These are phyloP conservation scores for Microbotryum saponariae DNA, from an alignment of 1,284 basidiomycete genomes.

Conservation along the genomic window DNA sequence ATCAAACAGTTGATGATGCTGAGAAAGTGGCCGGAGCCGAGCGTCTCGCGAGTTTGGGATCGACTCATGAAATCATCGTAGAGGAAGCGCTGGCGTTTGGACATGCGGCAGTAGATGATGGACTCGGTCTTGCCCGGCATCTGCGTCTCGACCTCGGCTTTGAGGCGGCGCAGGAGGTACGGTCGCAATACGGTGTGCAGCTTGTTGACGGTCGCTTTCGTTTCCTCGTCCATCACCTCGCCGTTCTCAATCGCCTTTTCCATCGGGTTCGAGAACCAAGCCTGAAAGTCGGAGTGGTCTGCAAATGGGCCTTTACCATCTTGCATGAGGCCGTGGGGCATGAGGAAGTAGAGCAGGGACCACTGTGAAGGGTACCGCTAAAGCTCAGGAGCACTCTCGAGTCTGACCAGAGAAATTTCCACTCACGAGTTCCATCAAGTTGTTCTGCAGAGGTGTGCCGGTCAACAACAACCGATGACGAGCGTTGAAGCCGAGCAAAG, in stretches of 20 bases:
- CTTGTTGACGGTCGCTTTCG: constrained; percentile 74
- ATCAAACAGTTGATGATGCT: constrained; percentile 91
- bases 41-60: constrained; percentile 74
- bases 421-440: constrained; percentile 68
- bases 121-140: constrained; percentile 93
- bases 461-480: constrained; percentile 80
- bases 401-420: neutral
- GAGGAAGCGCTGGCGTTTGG: constrained; percentile 88
- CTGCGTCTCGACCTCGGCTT: constrained; percentile 92
- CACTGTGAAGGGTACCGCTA: constrained; percentile 44
- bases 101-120: constrained; percentile 80
- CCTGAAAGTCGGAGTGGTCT: constrained; percentile 85
- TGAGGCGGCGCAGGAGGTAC: constrained; percentile 86
- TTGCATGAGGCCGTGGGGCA: constrained; percentile 59
- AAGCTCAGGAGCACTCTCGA: neutral
- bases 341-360: constrained; percentile 89
- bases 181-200: constrained; percentile 88
- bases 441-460: constrained; percentile 92
- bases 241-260: constrained; percentile 91
- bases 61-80: constrained; percentile 99
- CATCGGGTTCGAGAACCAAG: constrained; percentile 83
- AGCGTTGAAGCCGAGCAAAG: constrained; percentile 85
- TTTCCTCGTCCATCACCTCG: constrained; percentile 70
- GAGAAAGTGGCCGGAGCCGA: constrained; percentile 72
- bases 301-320: constrained; percentile 64